These are phyloP conservation scores for Acanthamoeba royreba DNA, from an alignment of 208 protist species.

Conservation along the genomic window DNA sequence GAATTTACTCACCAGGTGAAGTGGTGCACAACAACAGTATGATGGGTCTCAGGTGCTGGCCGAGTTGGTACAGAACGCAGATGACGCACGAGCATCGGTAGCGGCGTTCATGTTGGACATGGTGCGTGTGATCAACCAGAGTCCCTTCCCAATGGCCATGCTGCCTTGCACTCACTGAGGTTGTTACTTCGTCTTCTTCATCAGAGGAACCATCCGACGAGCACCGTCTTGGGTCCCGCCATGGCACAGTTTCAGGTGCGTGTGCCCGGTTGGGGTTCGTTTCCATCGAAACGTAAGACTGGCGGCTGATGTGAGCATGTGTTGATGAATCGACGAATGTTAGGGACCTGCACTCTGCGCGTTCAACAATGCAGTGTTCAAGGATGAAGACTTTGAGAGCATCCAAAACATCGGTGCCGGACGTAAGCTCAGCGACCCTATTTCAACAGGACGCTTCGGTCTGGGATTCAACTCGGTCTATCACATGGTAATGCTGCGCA, in stretches of 20 bases:
- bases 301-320: too few species aligned
- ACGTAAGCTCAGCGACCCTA: not conserved
- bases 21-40: too few species aligned
- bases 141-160: not conserved
- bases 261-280: not conserved
- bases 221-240: not conserved
- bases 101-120: not conserved
- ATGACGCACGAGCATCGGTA: not conserved
- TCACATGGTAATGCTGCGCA: not conserved
- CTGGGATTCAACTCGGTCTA: conserved; percentile 41
- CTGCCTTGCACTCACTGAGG: not conserved
- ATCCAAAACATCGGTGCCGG: conserved; percentile 8
- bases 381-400: conserved; percentile 1
- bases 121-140: not conserved
- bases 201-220: not conserved
- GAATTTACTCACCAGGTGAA: too few species aligned
- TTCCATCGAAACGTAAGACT: too few species aligned
- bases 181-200: not conserved
- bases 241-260: conserved; percentile 16
- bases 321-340: not conserved
- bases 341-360: conserved; percentile 25
- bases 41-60: conserved; percentile 14
- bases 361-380: conserved; percentile 29
- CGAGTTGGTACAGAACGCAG: conserved; percentile 31
- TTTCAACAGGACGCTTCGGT: not conserved